These are phyloP conservation scores for Mycosarcoma mackinlayi DNA, from an alignment of 1,284 basidiomycete species.

Conservation along the genomic window DNA sequence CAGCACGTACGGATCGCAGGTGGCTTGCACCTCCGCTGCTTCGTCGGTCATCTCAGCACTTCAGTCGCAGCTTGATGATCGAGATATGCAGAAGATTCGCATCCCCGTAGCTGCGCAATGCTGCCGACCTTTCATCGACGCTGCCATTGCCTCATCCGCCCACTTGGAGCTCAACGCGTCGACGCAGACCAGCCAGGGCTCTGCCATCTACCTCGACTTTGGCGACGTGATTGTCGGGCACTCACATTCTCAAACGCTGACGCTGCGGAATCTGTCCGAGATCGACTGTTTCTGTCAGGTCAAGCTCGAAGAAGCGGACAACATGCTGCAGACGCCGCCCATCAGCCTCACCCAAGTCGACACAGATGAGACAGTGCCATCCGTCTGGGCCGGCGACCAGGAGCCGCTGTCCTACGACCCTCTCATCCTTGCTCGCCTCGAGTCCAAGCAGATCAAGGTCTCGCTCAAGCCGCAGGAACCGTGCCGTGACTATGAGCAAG, in stretches of 20 bases:
- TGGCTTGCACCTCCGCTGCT: conserved; percentile 31
- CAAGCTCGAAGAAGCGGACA: conserved; percentile 60
- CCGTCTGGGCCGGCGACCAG: conserved; percentile 48
- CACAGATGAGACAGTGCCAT: conserved; percentile 33
- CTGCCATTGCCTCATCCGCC: conserved; percentile 22
- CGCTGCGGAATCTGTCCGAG: conserved; percentile 55
- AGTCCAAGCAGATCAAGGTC: conserved; percentile 39
- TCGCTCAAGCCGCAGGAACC: conserved; percentile 52
- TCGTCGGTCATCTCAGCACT: conserved; percentile 38
- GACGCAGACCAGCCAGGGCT: conserved; percentile 29
- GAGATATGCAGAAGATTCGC: conserved; percentile 41
- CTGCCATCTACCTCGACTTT: conserved; percentile 59
- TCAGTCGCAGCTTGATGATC: conserved; percentile 31
- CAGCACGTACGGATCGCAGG: conserved; percentile 41
- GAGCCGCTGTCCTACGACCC: conserved; percentile 34
- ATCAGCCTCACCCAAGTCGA: conserved; percentile 42
- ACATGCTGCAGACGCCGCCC: conserved; percentile 53
- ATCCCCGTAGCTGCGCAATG: conserved; percentile 51
- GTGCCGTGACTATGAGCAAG: conserved; percentile 64
- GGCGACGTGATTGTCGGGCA: conserved; percentile 65
- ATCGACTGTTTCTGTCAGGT: conserved; percentile 65
- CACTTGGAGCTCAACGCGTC: conserved; percentile 9
- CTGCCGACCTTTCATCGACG: conserved; percentile 47
- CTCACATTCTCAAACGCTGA: conserved; percentile 45
- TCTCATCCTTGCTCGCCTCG: conserved; percentile 25